phyloP scores from a whole-genome alignment of 1,284 basidiomycete species.

The Ganoderma meredithae region DNA sequence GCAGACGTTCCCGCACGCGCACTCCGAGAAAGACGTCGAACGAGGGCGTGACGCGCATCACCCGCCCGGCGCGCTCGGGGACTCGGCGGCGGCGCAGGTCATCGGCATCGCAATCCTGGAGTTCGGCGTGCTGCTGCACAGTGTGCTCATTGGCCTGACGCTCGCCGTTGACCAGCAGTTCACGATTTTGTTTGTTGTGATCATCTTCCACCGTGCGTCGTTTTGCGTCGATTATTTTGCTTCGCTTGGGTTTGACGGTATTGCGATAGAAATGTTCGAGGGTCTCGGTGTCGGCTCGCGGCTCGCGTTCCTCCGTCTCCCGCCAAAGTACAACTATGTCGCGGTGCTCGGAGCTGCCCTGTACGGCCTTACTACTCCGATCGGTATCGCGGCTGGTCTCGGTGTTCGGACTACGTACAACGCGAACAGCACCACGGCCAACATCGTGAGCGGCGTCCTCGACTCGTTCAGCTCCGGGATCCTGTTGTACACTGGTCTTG shows the following conservation, averaged over 20 bases:
- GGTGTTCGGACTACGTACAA: slow-evolving; percentile 87
- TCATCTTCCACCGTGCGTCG: slow-evolving; percentile 86
- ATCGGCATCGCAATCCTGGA: slow-evolving; percentile 89
- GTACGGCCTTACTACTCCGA: slow-evolving; percentile 84
- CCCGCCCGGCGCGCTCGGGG: slow-evolving; percentile 36
- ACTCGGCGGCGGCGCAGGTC: slow-evolving; percentile 73
- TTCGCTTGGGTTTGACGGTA: neutral
- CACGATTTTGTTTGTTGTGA: slow-evolving; percentile 87
- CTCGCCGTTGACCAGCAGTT: slow-evolving; percentile 88
- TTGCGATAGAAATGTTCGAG: slow-evolving; percentile 81
- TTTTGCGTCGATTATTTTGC: neutral
- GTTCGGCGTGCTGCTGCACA: slow-evolving; percentile 93
- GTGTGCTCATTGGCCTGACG: slow-evolving; percentile 91
- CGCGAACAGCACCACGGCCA: slow-evolving; percentile 75
- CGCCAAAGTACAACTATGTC: slow-evolving; percentile 63
- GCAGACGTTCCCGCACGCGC: slow-evolving; percentile 22
- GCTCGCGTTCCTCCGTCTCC: slow-evolving; percentile 77
- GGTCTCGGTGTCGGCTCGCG: slow-evolving; percentile 91
- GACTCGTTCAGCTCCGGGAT: slow-evolving; percentile 91
- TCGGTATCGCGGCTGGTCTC: slow-evolving; percentile 87
- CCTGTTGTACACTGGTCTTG: slow-evolving; percentile 89
- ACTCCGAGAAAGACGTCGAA: slow-evolving; percentile 25
- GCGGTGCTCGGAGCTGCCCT: slow-evolving; percentile 71
- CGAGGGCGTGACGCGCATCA: slow-evolving; percentile 21
- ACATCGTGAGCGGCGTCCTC: slow-evolving; percentile 84